phyloP scores from a whole-genome alignment of 2,329 filamentous ascomycete genomes.

The Aspergillus proliferans region DNA sequence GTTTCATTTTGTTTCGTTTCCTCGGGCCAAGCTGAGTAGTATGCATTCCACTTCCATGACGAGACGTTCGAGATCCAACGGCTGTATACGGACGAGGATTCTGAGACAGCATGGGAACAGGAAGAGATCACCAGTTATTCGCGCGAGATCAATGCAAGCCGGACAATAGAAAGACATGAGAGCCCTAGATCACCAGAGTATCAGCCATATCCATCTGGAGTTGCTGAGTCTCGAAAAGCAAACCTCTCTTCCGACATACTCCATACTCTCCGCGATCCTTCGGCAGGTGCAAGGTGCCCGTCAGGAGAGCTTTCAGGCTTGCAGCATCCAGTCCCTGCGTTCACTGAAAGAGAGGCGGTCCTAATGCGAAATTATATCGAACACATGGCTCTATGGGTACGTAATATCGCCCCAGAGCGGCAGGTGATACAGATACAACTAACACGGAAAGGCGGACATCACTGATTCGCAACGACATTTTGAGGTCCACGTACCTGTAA shows the following conservation, averaged over 20 bases:
- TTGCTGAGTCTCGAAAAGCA: too few species aligned
- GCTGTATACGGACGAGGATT: constrained; percentile 6
- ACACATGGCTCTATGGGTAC: constrained; percentile 28
- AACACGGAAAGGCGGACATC: constrained; percentile 20
- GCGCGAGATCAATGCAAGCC: neutral
- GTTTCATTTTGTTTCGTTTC: neutral
- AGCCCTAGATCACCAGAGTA: neutral
- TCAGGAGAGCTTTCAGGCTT: neutral
- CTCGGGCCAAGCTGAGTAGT: neutral
- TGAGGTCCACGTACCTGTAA: constrained; percentile 23
- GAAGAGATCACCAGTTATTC: neutral
- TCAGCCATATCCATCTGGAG: too few species aligned
- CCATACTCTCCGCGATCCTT: too few species aligned
- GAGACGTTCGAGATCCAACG: constrained; percentile 14
- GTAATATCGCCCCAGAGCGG: neutral
- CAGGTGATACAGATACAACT: neutral
- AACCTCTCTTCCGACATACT: too few species aligned
- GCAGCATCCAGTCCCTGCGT: neutral
- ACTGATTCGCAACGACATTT: constrained; percentile 28
- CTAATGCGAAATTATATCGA: constrained; percentile 26
- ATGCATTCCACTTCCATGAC: constrained; percentile 17
- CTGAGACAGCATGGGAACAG: neutral
- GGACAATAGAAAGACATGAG: neutral
- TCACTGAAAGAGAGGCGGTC: constrained; percentile 15
- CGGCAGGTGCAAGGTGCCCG: too few species aligned